Percentiles rank a stretch among this genome's conserved stretches.
These are phyloP conservation scores for Leccinum rimulosum DNA, from an alignment of 768 basidiomycete species.

Conservation along the genomic window DNA sequence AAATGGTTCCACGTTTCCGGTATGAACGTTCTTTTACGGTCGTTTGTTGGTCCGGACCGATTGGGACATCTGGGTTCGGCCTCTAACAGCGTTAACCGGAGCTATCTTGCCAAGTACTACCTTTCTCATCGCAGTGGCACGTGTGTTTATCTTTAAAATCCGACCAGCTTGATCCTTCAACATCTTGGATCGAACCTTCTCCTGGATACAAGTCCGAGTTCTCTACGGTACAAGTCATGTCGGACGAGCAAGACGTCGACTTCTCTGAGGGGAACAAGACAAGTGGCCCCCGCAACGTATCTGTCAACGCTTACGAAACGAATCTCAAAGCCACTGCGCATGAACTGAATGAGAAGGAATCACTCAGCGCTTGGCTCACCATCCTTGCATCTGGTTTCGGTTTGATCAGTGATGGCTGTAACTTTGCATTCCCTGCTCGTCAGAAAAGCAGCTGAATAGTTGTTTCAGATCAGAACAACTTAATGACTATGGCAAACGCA, in stretches of 20 bases:
- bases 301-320: constrained; percentile 24
- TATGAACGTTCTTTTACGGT: constrained; percentile 3
- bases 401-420: constrained; percentile 62
- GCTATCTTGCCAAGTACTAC: neutral
- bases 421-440: constrained; percentile 12
- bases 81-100: constrained; percentile 7
- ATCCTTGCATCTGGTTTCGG: constrained; percentile 65
- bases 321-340: constrained; percentile 23
- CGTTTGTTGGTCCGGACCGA: neutral
- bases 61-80: neutral
- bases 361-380: constrained; percentile 58
- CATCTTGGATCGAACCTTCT: neutral
- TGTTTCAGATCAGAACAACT: constrained; percentile 59
- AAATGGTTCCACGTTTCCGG: neutral
- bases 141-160: constrained; percentile 33
- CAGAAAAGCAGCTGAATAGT: constrained; percentile 5
- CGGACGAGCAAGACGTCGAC: constrained; percentile 15
- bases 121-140: constrained; percentile 13
- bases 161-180: neutral
- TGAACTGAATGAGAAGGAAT: constrained; percentile 37
- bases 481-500: constrained; percentile 70
- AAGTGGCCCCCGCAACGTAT: constrained; percentile 13
- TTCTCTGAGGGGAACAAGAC: constrained; percentile 10
- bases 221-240: constrained; percentile 17
- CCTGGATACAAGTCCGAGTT: neutral